Percentiles rank a stretch among this genome's conserved stretches.
phyloP scores from a whole-genome alignment of 805 yeast genomes.

The Metschnikowia cerradonensis region DNA sequence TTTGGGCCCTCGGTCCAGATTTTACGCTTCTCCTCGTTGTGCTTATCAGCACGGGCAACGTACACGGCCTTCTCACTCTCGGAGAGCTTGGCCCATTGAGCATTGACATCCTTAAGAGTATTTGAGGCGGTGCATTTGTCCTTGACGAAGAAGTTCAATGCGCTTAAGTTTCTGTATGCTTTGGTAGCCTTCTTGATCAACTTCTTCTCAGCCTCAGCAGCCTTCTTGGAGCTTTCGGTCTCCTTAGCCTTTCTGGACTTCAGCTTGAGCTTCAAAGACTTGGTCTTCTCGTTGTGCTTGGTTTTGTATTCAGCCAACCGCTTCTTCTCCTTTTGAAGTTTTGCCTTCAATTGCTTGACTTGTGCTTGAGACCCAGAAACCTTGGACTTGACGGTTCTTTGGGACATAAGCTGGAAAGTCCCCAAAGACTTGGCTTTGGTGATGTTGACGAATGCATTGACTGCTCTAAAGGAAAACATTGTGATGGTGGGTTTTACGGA shows the following conservation, averaged over 20 bases:
- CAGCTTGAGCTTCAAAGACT: slow-evolving; percentile 9
- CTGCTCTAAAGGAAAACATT: neutral
- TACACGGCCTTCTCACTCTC: slow-evolving; percentile 27
- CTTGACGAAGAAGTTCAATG: slow-evolving; percentile 24
- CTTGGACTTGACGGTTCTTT: slow-evolving; percentile 1
- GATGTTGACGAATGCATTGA: neutral
- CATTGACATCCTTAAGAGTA: slow-evolving; percentile 17
- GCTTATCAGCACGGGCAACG: slow-evolving; percentile 23
- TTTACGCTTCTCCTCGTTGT: slow-evolving; percentile 24
- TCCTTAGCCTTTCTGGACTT: slow-evolving; percentile 5
- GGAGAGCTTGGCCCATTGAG: slow-evolving; percentile 26
- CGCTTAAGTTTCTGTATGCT: slow-evolving; percentile 21
- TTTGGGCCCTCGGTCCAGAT: slow-evolving; percentile 33
- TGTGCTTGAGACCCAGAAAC: neutral
- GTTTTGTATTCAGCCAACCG: slow-evolving; percentile 8
- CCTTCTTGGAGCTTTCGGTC: slow-evolving; percentile 12
- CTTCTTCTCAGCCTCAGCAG: slow-evolving; percentile 10
- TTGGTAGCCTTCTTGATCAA: slow-evolving; percentile 21
- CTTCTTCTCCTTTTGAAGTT: slow-evolving; percentile 20
- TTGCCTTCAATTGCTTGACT: slow-evolving; percentile 6
- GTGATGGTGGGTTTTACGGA: neutral
- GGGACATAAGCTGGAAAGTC: slow-evolving; percentile 2
- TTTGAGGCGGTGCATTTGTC: slow-evolving; percentile 15
- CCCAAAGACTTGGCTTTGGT: neutral
- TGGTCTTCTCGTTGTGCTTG: slow-evolving; percentile 13